A percentile compares a stretch with the other conserved stretches of the same genome.
Evolutionary conservation across 2,329 filamentous ascomycete species (phyloP).

Genomic region (Hymenoscyphus repandus): DNA sequence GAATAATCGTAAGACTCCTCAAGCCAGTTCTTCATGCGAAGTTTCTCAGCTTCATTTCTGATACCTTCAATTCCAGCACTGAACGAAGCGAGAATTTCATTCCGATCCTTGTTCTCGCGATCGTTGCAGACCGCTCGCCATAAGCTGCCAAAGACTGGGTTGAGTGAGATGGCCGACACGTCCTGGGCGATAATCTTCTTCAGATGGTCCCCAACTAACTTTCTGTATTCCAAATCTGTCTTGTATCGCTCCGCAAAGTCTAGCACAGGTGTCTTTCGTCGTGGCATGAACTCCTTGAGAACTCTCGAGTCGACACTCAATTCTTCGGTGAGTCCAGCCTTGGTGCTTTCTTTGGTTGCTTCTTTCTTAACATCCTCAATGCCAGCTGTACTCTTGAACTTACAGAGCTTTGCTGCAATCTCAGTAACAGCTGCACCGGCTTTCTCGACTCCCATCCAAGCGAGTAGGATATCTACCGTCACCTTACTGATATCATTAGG

Average conservation of each 20-base stretch:
- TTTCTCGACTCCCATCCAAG: constrained; percentile 21
- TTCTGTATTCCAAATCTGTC: constrained; percentile 11
- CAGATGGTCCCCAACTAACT: constrained; percentile 10
- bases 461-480: constrained; percentile 16
- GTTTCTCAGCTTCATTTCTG: constrained; percentile 11
- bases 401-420: not conserved
- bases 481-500: constrained; percentile 14
- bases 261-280: constrained; percentile 11
- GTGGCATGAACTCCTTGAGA: constrained; percentile 10
- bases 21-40: constrained; percentile 17
- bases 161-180: constrained; percentile 16
- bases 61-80: constrained; percentile 13
- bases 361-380: constrained; percentile 2
- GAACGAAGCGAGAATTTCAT: constrained; percentile 14
- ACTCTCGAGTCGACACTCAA: not conserved
- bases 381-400: not conserved
- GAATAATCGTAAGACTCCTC: constrained; percentile 21
- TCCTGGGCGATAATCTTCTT: constrained; percentile 15
- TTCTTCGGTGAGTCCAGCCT: not conserved
- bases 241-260: constrained; percentile 18
- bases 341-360: not conserved
- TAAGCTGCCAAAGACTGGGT: constrained; percentile 18
- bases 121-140: constrained; percentile 19
- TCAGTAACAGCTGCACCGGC: constrained; percentile 3
- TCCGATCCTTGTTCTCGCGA: constrained; percentile 9